phyloP scores from a whole-genome alignment of 2,329 filamentous ascomycete genomes.

The Raffaelea ambrosiae region DNA sequence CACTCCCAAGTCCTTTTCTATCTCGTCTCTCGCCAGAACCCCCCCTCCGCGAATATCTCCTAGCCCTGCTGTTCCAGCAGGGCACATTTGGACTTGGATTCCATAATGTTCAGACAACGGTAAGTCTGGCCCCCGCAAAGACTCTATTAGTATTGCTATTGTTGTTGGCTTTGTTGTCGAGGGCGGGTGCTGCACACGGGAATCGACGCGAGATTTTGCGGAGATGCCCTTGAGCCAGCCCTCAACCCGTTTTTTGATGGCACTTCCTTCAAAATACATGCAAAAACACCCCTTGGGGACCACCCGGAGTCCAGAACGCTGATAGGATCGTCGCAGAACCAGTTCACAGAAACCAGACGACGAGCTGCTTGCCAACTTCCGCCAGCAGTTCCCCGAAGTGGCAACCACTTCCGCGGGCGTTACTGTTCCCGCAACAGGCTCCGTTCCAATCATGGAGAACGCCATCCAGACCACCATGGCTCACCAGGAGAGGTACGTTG shows the following conservation, averaged over 20 bases:
- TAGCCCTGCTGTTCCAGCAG: conserved; percentile 14
- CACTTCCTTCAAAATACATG: too few species aligned
- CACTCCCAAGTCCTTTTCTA: too few species aligned
- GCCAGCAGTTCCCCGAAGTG: conserved; percentile 68
- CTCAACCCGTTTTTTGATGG: too few species aligned
- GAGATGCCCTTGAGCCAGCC: too few species aligned
- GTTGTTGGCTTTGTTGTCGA: background rate
- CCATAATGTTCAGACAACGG: conserved; percentile 26
- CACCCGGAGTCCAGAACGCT: too few species aligned
- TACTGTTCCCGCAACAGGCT: conserved; percentile 18
- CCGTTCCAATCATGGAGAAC: conserved; percentile 19
- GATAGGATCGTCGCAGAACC: conserved; percentile 39
- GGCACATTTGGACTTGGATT: conserved; percentile 4
- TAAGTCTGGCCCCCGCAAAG: conserved; percentile 10
- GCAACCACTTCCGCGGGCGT: conserved; percentile 35
- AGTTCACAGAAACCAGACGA: conserved; percentile 80
- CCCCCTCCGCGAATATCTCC: conserved; percentile 4
- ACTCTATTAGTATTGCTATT: background rate
- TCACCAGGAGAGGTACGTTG: conserved; percentile 22
- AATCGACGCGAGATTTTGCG: too few species aligned
- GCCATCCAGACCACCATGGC: conserved; percentile 6
- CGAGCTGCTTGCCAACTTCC: conserved; percentile 76
- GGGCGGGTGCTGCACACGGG: too few species aligned
- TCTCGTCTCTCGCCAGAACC: background rate
- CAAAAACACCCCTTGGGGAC: too few species aligned